Conservation (phyloP, 305 asterid species). For the Solanum hybrid region DNA sequence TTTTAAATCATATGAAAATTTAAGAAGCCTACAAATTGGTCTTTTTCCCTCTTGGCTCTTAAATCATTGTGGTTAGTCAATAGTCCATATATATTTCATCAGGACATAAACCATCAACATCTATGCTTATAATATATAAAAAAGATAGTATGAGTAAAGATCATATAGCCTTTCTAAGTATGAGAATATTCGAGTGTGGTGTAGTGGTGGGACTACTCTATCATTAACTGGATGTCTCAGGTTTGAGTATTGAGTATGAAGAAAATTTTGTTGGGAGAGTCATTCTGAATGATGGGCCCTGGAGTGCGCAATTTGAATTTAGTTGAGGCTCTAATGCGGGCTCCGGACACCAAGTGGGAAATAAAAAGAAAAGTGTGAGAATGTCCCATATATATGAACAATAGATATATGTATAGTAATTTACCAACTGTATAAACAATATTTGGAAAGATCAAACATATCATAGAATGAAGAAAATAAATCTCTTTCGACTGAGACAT, state of each 20-base stretch:
- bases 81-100: not conserved
- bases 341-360: fast-evolving
- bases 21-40: not conserved
- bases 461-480: no score
- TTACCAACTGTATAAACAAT: not conserved
- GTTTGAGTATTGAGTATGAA: not conserved
- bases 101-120: not conserved
- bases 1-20: not conserved
- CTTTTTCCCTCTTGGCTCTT: not conserved
- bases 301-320: not conserved
- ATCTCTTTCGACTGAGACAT: no score
- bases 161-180: not conserved
- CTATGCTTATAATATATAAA: not conserved
- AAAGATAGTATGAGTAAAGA: not conserved
- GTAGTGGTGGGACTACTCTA: not conserved
- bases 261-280: not conserved
- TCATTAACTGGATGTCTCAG: fast-evolving
- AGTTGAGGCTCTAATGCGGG: not conserved
- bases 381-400: not conserved
- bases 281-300: not conserved
- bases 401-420: not conserved
- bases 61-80: not conserved
- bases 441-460: not conserved
- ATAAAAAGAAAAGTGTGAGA: not conserved
- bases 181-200: not conserved